Evolutionary conservation across 2,329 filamentous ascomycete genomes (phyloP).

Genomic region (Ophiostoma tasmaniense): DNA sequence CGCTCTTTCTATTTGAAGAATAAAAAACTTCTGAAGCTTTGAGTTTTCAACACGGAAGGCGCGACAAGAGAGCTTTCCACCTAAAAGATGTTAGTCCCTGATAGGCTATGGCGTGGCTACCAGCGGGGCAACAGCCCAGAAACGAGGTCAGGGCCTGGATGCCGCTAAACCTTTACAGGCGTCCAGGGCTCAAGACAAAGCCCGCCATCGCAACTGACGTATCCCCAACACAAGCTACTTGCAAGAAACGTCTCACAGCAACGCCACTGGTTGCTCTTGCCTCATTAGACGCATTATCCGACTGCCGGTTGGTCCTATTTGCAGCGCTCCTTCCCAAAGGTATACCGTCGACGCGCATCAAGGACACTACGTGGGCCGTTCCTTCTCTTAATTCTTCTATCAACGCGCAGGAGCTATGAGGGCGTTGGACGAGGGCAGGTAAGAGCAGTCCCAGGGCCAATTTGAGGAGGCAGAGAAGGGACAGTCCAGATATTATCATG

Average conservation of each 20-base stretch:
- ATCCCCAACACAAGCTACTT: neutral
- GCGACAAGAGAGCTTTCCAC: neutral
- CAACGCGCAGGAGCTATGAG: slow-evolving; percentile 34
- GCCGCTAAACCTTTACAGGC: neutral
- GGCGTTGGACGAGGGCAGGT: slow-evolving; percentile 47
- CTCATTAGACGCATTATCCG: neutral
- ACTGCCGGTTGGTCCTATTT: neutral
- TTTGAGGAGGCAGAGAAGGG: neutral
- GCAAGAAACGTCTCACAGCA: neutral
- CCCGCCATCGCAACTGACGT: slow-evolving; percentile 1
- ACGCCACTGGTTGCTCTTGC: neutral
- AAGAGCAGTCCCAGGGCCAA: slow-evolving; percentile 16
- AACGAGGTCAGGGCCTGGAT: neutral
- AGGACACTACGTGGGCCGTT: neutral
- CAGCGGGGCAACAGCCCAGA: neutral
- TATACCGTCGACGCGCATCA: neutral
- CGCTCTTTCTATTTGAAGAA: neutral
- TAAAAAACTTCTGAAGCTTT: neutral
- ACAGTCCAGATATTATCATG: neutral
- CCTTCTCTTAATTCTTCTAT: neutral
- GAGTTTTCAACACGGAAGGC: neutral
- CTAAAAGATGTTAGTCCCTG: neutral
- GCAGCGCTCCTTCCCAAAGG: neutral
- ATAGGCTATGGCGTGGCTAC: neutral
- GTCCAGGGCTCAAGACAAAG: neutral